These are phyloP conservation scores for Fraxinus albicans DNA, from an alignment of 305 asterid genomes.

Conservation along the genomic window DNA sequence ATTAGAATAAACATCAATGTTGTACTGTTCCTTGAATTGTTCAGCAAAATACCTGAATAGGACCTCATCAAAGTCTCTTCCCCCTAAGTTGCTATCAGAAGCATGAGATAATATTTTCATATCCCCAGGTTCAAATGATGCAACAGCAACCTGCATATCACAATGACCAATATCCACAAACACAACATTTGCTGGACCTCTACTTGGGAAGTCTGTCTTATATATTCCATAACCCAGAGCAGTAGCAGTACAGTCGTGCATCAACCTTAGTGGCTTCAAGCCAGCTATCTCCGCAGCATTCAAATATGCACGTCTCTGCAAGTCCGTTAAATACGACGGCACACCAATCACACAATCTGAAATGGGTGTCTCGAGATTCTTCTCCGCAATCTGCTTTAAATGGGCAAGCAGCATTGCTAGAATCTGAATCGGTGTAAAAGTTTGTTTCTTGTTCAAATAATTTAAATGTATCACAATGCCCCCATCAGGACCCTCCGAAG, in stretches of 20 bases:
- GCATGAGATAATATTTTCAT: constrained; percentile 89
- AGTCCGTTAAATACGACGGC: constrained; percentile 81
- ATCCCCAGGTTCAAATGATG: constrained; percentile 66
- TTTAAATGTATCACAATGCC: constrained; percentile 67
- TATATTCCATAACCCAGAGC: constrained; percentile 92
- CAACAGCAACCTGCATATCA: constrained; percentile 88
- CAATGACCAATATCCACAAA: constrained; percentile 93
- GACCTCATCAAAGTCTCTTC: constrained; percentile 91
- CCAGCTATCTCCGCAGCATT: constrained; percentile 94
- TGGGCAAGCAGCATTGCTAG: constrained; percentile 84
- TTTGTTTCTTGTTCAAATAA: constrained; percentile 62
- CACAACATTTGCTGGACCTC: constrained; percentile 63
- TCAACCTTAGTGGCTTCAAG: constrained; percentile 68
- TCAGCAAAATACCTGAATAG: constrained; percentile 73
- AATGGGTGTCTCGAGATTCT: constrained; percentile 59
- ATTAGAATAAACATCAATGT: constrained; percentile 75
- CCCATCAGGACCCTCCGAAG: constrained; percentile 77
- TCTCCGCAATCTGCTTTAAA: constrained; percentile 76
- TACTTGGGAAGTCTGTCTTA: constrained; percentile 63
- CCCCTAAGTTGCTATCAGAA: constrained; percentile 83
- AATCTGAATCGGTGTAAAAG: constrained; percentile 71
- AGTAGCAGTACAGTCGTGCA: constrained; percentile 94
- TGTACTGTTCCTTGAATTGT: constrained; percentile 62
- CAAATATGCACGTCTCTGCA: constrained; percentile 84
- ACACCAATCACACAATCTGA: constrained; percentile 78